These are phyloP conservation scores for Butyriboletus appendiculatus DNA, from an alignment of 1,284 basidiomycete species.

Conservation along the genomic window DNA sequence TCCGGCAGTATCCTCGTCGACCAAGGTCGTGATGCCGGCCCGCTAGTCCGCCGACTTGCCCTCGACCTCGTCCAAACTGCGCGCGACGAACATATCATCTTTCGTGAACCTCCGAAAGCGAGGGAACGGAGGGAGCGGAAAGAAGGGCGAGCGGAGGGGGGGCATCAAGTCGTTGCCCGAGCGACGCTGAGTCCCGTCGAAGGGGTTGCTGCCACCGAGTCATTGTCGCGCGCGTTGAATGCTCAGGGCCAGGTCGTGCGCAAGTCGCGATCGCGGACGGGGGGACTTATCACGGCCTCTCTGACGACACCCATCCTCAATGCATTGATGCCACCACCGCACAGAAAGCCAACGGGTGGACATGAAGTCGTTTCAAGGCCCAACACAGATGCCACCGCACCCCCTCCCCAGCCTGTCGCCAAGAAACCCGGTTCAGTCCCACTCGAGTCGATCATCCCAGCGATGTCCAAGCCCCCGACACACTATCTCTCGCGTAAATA, in stretches of 20 bases:
- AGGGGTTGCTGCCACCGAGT: constrained; percentile 45
- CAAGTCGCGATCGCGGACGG: constrained; percentile 40
- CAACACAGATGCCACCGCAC: constrained; percentile 12
- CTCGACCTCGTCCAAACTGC: constrained; percentile 73
- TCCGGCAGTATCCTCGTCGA: constrained; percentile 74
- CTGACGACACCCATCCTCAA: constrained; percentile 59
- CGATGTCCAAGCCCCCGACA: constrained; percentile 83
- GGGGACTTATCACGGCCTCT: constrained; percentile 37
- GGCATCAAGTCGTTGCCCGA: constrained; percentile 38
- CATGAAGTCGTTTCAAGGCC: constrained; percentile 30
- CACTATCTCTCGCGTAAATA: constrained; percentile 77
- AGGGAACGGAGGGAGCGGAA: constrained; percentile 48
- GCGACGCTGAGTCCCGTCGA: constrained; percentile 43
- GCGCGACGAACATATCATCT: constrained; percentile 63
- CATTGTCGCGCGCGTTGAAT: constrained; percentile 45
- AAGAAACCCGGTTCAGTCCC: constrained; percentile 70
- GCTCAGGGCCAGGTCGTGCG: constrained; percentile 35
- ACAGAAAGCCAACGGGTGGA: constrained; percentile 39
- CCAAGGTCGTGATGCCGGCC: constrained; percentile 60
- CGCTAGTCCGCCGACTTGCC: constrained; percentile 66
- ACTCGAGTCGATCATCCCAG: constrained; percentile 87
- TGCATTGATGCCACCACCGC: constrained; percentile 55
- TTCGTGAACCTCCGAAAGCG: constrained; percentile 45
- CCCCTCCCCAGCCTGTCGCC: constrained; percentile 19
- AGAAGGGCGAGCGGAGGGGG: constrained; percentile 23